phyloP scores from a whole-genome alignment of 2,329 filamentous ascomycete species.

The Epichloe hybrida region DNA sequence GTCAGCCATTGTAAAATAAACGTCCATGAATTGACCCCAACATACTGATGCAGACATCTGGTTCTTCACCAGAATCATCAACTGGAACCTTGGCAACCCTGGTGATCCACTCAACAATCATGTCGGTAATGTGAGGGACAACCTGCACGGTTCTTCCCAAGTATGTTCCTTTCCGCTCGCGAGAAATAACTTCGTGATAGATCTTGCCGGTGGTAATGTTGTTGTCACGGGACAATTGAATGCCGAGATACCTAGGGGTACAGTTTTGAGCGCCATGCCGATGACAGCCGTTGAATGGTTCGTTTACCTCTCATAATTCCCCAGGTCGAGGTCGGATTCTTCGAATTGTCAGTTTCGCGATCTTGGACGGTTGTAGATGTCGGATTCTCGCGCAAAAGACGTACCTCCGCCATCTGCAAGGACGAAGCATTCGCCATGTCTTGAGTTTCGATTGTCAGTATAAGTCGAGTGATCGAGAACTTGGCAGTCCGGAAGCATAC shows the following conservation, averaged over 20 bases:
- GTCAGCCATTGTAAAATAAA: conserved; percentile 7
- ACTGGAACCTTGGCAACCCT: conserved; percentile 74
- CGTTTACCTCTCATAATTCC: conserved; percentile 37
- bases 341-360: conserved; percentile 3
- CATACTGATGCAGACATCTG: conserved; percentile 85
- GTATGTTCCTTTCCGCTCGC: conserved; percentile 52
- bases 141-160: conserved; percentile 83
- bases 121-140: conserved; percentile 83
- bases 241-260: conserved; percentile 50
- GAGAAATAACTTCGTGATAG: conserved; percentile 40
- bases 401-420: conserved; percentile 61
- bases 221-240: conserved; percentile 71
- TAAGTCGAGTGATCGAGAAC: no score
- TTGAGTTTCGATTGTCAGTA: conserved; percentile 17
- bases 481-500: conserved; percentile 9
- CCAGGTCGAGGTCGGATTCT: conserved; percentile 38
- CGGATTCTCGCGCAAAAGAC: neutral
- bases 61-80: conserved; percentile 67
- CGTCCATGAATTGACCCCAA: conserved; percentile 1
- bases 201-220: conserved; percentile 98
- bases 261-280: neutral
- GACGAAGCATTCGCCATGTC: conserved; percentile 83
- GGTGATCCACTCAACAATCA: conserved; percentile 86
- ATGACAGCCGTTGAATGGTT: neutral
- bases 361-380: neutral